Conservation (phyloP, 768 basidiomycete species). For the Mrakia hoshinonis region DNA sequence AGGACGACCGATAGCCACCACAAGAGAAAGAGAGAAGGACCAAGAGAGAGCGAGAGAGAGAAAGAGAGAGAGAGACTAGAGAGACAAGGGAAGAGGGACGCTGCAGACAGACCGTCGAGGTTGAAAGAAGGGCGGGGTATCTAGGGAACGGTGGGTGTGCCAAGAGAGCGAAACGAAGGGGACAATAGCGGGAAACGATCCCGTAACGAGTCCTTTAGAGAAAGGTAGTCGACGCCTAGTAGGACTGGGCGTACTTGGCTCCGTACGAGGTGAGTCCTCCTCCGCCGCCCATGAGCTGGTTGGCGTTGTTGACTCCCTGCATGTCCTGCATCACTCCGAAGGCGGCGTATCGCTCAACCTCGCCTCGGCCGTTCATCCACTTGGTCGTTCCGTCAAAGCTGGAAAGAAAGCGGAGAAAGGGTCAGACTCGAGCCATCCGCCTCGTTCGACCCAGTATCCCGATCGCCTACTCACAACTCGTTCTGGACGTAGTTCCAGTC, state of each 20-base stretch:
- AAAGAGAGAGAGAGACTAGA: background rate
- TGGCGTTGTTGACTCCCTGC: conserved; percentile 29
- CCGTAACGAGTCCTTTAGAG: no score
- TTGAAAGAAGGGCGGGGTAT: background rate
- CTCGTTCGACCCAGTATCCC: background rate
- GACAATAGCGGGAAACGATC: background rate
- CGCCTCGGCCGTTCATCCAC: conserved; percentile 12
- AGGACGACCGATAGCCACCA: background rate
- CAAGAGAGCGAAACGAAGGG: background rate
- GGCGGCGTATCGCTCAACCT: conserved; percentile 25
- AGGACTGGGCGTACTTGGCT: background rate
- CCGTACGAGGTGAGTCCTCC: background rate
- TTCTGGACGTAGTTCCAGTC: conserved; percentile 18
- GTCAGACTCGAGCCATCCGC: background rate
- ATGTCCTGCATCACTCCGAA: conserved; percentile 27
- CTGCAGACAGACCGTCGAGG: background rate
- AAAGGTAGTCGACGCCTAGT: background rate
- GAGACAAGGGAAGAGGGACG: background rate
- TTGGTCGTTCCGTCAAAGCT: conserved; percentile 26
- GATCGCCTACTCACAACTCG: background rate
- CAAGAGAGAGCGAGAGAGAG: background rate
- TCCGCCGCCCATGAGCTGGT: conserved; percentile 1
- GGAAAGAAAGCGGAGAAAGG: background rate
- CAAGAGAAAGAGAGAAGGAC: background rate
- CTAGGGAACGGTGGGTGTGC: background rate